phyloP scores from a whole-genome alignment of 2,329 filamentous ascomycete genomes.

The Plectosphaerella plurivora region DNA sequence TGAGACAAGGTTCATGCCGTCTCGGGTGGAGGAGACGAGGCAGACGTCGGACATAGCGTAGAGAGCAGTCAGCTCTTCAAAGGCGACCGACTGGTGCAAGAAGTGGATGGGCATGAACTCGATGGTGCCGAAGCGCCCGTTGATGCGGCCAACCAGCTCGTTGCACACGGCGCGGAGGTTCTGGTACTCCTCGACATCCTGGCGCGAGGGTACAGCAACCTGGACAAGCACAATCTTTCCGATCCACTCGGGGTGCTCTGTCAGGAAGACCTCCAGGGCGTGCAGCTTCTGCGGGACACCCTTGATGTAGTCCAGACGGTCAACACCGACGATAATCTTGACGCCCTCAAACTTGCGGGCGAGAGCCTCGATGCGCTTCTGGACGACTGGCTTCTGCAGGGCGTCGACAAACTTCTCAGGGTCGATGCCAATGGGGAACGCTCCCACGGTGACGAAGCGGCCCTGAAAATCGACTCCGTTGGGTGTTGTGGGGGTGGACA shows the following conservation, averaged over 20 bases:
- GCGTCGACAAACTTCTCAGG: conserved; percentile 94
- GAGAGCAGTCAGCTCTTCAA: conserved; percentile 89
- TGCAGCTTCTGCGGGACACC: conserved; percentile 97
- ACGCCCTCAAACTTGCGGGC: conserved; percentile 91
- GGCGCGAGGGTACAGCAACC: conserved; percentile 88
- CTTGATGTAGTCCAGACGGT: conserved; percentile 98
- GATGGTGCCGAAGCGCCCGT: conserved; percentile 93
- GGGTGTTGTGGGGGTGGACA: conserved; percentile 78
- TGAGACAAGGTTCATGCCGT: conserved; percentile 97
- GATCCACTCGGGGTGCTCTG: conserved; percentile 96
- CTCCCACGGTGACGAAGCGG: conserved; percentile 84
- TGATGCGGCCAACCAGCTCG: conserved; percentile 93
- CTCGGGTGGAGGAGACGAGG: conserved; percentile 89
- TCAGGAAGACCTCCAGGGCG: conserved; percentile 92
- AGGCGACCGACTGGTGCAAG: conserved; percentile 91
- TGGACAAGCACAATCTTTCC: conserved; percentile 95
- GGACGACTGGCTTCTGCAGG: conserved; percentile 77
- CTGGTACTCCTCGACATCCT: conserved; percentile 97
- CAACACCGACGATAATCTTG: conserved; percentile 94
- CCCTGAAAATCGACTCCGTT: conserved; percentile 90
- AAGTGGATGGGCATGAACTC: conserved; percentile 99
- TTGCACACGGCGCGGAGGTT: conserved; percentile 94
- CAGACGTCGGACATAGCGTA: conserved; percentile 92
- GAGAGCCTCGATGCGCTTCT: conserved; percentile 79
- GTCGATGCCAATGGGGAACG: conserved; percentile 97